Base-by-base conservation (phyloP, 2,329 filamentous ascomycete genomes). In the Arthrobotrys entomopaga region DNA sequence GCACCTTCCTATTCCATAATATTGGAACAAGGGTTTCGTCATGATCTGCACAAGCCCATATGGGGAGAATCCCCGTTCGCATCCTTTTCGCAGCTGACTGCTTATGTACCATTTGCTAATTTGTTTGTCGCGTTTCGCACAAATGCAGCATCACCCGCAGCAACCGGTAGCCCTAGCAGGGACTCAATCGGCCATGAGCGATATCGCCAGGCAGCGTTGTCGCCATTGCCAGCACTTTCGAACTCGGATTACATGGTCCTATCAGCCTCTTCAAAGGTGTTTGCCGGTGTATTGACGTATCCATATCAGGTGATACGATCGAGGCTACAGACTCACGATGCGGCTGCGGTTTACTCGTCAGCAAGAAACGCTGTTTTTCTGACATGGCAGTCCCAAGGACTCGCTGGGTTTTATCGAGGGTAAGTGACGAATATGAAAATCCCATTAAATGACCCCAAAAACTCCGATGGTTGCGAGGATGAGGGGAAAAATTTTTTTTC, bases 241-340 rank as follows among this genome's bases (percentile, higher is more conserved):
- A 71, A 48, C 82, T 34, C 75, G 77, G 91, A 94, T 72, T 96
- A 91, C 42, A 83, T 98, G n/a, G 84, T 88, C 29, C 86, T 97
- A 43, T 95, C 92, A 46, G 91, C 90, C 24, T 82, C 88, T 2
- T 90, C 92, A 53, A 99, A 99, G 83, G 85, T 97, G 22, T 88
- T 96, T 77, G 94, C 95, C 0, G 93, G 93, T n/a, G 90, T 89
- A 24, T 88, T 89, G 61, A 97, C 94, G 6, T 99, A 98, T 80
- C 95, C 95, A 0, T 96, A 97, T 81, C 95, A 98, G 82, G 93
- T 98, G 26, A 86, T 99, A 57, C 86, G 95, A 75, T 92, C 92
- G 77, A 86, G 95, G 50, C 83, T 99, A 81, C 95, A 99, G 83
- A 93, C 91, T 67, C 96, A 97, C 81, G 86, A 95, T 81, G 91